Percentiles rank a stretch among this genome's conserved stretches.
These are phyloP conservation scores for Zasmidium angulare DNA, from an alignment of 2,329 filamentous ascomycete species.

Conservation along the genomic window DNA sequence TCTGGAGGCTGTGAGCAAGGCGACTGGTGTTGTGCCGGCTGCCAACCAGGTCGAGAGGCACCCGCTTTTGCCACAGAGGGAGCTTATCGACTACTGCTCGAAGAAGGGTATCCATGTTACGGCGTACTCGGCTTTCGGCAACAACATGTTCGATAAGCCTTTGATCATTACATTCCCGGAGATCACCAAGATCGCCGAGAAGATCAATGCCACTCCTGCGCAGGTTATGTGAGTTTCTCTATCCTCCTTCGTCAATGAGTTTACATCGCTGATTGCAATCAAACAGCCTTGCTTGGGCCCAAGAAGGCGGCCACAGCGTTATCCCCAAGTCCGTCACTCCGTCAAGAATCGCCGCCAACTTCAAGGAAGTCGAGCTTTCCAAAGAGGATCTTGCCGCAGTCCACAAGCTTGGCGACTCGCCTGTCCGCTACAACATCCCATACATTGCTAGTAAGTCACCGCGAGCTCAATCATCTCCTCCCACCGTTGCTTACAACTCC, in stretches of 20 bases:
- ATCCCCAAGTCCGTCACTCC: not conserved
- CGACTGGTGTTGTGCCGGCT: not conserved
- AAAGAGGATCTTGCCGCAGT: not conserved
- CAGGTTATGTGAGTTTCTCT: not conserved
- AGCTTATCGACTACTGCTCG: not conserved
- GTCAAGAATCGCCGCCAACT: not conserved
- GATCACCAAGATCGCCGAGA: not conserved
- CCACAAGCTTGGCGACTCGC: not conserved
- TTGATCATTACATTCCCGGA: not conserved
- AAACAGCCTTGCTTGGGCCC: not conserved
- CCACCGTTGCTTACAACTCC: not conserved
- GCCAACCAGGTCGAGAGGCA: not conserved
- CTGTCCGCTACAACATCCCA: not conserved
- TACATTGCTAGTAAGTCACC: not conserved
- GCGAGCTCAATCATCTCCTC: not conserved
- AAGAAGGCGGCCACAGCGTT: not conserved
- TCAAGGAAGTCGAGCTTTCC: not conserved
- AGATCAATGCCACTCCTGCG: not conserved
- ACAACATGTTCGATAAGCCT: not conserved
- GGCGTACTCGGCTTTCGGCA: not conserved
- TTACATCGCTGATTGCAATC: too few relatives aligned
- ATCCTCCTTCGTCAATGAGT: not conserved
- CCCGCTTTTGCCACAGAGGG: not conserved
- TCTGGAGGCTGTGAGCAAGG: not conserved
- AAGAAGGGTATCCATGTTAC: not conserved